These are phyloP conservation scores for Sphaerulina vaccinii DNA, from an alignment of 2,329 filamentous ascomycete genomes.

Conservation along the genomic window DNA sequence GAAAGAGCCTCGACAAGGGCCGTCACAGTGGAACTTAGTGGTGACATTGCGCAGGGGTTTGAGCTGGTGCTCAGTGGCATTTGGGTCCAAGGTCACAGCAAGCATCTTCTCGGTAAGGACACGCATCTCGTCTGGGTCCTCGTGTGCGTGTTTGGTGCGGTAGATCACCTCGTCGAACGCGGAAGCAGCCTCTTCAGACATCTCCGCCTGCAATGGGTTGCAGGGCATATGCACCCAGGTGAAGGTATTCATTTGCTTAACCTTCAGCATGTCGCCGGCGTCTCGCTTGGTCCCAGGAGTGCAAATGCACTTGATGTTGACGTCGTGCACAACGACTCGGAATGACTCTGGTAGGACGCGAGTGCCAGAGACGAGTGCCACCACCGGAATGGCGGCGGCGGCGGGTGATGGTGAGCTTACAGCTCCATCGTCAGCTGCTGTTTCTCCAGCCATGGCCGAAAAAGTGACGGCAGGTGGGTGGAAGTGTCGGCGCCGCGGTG, in stretches of 20 bases:
- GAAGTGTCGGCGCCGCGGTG: background rate
- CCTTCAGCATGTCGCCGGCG: conserved; percentile 9
- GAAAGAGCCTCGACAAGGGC: conserved; percentile 22
- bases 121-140: background rate
- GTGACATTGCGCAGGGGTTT: conserved; percentile 20
- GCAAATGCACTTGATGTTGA: conserved; percentile 17
- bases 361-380: too few species aligned
- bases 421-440: conserved; percentile 4
- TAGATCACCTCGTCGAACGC: background rate
- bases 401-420: background rate
- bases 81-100: conserved; percentile 7
- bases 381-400: too few species aligned
- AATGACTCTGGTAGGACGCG: too few species aligned
- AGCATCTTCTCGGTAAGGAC: conserved; percentile 1
- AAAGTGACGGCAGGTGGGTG: background rate
- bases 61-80: conserved; percentile 5
- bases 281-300: conserved; percentile 15
- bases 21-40: conserved; percentile 24
- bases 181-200: conserved; percentile 5
- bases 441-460: background rate
- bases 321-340: background rate
- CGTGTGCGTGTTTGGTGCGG: background rate
- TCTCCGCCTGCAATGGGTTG: conserved; percentile 12
- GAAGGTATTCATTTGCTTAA: conserved; percentile 2
- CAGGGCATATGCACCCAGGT: conserved; percentile 22